A percentile compares a stretch with the other conserved stretches of the same genome.
These are phyloP conservation scores for Lagenaria siceraria DNA, from an alignment of 306 rosid genomes.

Conservation along the genomic window DNA sequence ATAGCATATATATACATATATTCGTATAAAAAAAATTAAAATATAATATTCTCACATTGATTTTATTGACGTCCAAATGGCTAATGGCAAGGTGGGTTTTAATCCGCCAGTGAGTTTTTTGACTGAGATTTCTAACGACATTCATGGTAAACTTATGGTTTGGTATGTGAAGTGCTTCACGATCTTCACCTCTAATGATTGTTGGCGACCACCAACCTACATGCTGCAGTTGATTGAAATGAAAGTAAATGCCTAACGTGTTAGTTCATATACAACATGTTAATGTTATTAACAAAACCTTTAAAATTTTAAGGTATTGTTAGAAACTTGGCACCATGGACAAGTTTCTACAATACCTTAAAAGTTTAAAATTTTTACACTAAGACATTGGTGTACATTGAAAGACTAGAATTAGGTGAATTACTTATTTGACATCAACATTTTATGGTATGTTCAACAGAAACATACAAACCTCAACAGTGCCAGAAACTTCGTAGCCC, in stretches of 20 bases:
- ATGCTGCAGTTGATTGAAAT: slow-evolving; percentile 43
- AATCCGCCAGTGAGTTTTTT: slow-evolving; percentile 95
- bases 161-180: slow-evolving; percentile 97
- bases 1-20: neutral
- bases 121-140: slow-evolving; percentile 80
- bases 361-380: neutral
- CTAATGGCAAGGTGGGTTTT: slow-evolving; percentile 88
- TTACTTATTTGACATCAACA: neutral
- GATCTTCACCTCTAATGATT: slow-evolving; percentile 86
- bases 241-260: neutral
- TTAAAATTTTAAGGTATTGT: no score
- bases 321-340: no score
- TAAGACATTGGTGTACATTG: neutral
- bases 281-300: no score
- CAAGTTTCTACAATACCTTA: neutral
- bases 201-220: slow-evolving; percentile 99
- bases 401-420: neutral
- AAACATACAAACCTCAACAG: slow-evolving; percentile 70
- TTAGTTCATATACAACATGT: neutral
- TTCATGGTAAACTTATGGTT: slow-evolving; percentile 90
- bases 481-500: slow-evolving; percentile 96
- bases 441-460: slow-evolving; percentile 5
- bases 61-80: slow-evolving; percentile 84
- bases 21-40: neutral
- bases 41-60: slow-evolving; percentile 41